A percentile compares a stretch with the other conserved stretches of the same genome.
These are phyloP conservation scores for Trichomonascaceae sp. DNA, from an alignment of 1,139 yeast genomes.

Conservation along the genomic window DNA sequence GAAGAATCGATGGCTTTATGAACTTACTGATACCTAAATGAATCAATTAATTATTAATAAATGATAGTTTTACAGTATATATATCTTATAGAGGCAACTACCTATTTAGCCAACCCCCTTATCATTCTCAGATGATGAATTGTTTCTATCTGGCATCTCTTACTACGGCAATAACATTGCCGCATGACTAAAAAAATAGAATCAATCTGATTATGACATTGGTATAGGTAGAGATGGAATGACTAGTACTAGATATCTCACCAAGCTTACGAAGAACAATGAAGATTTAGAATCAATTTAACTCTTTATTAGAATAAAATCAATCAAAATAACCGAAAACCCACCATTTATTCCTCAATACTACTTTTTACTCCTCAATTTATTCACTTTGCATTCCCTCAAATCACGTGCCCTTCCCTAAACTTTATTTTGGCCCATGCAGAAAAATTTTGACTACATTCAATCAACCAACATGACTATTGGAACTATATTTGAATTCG, in stretches of 20 bases:
- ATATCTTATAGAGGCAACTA: too few species aligned
- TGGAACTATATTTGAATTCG: slow-evolving; percentile 30
- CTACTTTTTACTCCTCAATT: neutral
- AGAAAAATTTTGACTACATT: neutral
- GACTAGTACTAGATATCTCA: neutral
- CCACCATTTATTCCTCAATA: neutral
- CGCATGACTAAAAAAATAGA: slow-evolving; percentile 7
- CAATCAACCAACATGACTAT: slow-evolving; percentile 23
- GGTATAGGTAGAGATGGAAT: neutral
- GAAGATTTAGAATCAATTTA: neutral
- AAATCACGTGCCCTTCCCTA: neutral
- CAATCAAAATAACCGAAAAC: neutral
- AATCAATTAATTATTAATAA: neutral
- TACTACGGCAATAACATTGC: slow-evolving; percentile 1
- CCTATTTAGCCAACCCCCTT: too few species aligned
- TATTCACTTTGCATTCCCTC: neutral
- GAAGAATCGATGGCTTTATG: neutral
- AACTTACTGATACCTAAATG: neutral
- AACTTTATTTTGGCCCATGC: neutral
- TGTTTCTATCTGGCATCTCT: slow-evolving; percentile 9
- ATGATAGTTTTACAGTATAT: neutral
- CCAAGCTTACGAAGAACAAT: neutral
- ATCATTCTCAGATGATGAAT: slow-evolving; percentile 2
- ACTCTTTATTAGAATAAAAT: neutral
- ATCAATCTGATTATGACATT: neutral